Evolutionary conservation across 208 protist species (phyloP), one percentile per base, ranked within the genome.

Genomic region (Leptomonas seymouri): DNA sequence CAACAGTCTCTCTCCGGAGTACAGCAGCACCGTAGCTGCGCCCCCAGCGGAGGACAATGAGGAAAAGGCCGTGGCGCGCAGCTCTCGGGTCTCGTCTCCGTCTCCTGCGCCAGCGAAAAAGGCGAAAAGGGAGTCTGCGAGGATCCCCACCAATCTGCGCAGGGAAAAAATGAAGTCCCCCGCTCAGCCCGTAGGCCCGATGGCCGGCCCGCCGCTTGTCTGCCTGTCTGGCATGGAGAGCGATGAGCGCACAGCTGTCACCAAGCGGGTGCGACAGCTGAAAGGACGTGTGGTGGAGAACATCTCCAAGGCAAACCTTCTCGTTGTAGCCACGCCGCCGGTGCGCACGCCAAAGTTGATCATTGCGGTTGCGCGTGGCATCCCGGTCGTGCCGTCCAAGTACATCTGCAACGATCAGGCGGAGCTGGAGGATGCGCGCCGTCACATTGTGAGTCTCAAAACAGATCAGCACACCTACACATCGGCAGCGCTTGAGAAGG

Each of bases 341-440:
- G 61, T 79, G 31, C 85, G 92, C 2, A 97, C 92, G 14, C 92
- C 92, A 0, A 97, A 97, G 70, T 85, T 97, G 58, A 80, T 97
- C 45, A 89, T 94, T 48, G 89, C 92, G 0, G 87, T 93, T 4
- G 89, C 77, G 0, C 76, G 81, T 11, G 87, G 87, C 39, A 89
- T 93, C 68, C 89, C 89, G 18, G 72, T 97, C n/a, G 86, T 91
- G 34, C 65, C 76, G 18, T 79, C 65, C 11, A 72, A 81, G 18
- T 76, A 76, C 45, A 81, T 92, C 53, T 54, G 87, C 21, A 58
- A 84, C 11, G 51, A 39, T 20, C 71, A 58, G 2, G 49, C 75
- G 18, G 63, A 59, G 36, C 25, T 64, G 1, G 51, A 57, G 0
- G 49, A 71, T 18, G 39, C 87, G 2, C 46, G 66, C 20, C 28